Percentiles rank a stretch among this genome's conserved stretches.
phyloP scores from a whole-genome alignment of 129 eudicot species.

The Pittosporum tobira region DNA sequence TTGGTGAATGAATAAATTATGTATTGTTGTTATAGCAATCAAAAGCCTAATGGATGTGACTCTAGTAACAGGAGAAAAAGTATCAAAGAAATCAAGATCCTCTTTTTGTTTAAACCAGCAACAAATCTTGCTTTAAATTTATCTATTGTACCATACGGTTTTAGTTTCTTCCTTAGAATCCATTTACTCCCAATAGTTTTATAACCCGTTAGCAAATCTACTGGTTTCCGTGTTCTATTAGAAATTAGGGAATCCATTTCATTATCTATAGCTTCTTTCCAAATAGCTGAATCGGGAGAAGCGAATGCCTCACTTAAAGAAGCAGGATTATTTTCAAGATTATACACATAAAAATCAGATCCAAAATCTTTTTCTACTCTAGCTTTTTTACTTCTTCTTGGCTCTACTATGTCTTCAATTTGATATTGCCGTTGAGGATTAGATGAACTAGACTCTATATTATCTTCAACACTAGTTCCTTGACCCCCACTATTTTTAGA shows the following conservation, averaged over 20 bases:
- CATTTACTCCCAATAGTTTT: neutral
- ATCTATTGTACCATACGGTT: neutral
- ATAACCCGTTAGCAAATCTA: neutral
- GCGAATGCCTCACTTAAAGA: neutral
- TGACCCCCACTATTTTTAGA: neutral
- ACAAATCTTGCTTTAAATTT: neutral
- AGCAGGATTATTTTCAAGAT: too few relatives aligned
- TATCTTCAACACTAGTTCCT: neutral
- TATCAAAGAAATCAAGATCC: neutral
- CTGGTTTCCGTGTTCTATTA: neutral
- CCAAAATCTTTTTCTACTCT: neutral
- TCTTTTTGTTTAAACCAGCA: neutral
- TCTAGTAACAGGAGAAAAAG: neutral
- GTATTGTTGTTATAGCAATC: neutral
- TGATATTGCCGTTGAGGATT: too few relatives aligned
- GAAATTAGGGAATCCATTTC: neutral
- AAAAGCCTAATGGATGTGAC: neutral
- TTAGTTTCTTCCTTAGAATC: neutral
- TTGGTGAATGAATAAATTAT: neutral
- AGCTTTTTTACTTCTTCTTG: neutral
- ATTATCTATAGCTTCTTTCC: neutral
- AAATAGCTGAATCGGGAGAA: neutral
- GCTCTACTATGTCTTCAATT: neutral
- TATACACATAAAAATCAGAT: neutral
- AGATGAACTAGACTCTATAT: neutral